Percentiles rank a stretch among this genome's conserved stretches.
These are phyloP conservation scores for Warburgia ugandensis DNA, from an alignment of 164 flowering plant genomes.

Conservation along the genomic window DNA sequence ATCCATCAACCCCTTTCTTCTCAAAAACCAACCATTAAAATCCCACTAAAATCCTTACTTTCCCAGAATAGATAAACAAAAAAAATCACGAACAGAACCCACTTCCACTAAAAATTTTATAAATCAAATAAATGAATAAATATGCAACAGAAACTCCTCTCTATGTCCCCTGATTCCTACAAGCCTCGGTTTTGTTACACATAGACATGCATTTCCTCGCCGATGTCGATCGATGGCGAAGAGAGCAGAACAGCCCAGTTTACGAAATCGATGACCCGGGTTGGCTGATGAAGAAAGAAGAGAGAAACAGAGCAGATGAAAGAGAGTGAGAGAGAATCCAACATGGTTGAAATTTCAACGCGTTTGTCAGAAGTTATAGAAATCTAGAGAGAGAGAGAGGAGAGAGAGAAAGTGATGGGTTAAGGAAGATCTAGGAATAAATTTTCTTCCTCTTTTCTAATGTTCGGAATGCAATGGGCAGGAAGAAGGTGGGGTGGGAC, in stretches of 20 bases:
- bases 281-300: background rate
- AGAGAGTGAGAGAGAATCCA: background rate
- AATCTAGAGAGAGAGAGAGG: too few species aligned
- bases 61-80: background rate
- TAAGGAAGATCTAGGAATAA: too few species aligned
- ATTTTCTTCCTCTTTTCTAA: too few species aligned
- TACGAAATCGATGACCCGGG: background rate
- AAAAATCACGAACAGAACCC: background rate
- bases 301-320: background rate
- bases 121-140: background rate
- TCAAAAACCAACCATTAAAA: background rate
- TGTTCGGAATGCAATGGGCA: too few species aligned
- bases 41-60: background rate
- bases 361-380: slow-evolving; percentile 1
- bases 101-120: background rate
- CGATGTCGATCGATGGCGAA: slow-evolving; percentile 1
- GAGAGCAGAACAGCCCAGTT: background rate
- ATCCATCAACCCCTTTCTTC: slow-evolving; percentile 24
- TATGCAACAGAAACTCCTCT: background rate
- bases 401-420: too few species aligned
- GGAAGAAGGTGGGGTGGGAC: too few species aligned
- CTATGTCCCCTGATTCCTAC: background rate
- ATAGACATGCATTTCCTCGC: too few species aligned
- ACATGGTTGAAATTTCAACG: slow-evolving; percentile 2
- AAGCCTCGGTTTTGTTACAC: background rate